A percentile compares a stretch with the other conserved stretches of the same genome.
These are phyloP conservation scores for Gypsophila paniculata DNA, from an alignment of 179 eudicot genomes.

Conservation along the genomic window DNA sequence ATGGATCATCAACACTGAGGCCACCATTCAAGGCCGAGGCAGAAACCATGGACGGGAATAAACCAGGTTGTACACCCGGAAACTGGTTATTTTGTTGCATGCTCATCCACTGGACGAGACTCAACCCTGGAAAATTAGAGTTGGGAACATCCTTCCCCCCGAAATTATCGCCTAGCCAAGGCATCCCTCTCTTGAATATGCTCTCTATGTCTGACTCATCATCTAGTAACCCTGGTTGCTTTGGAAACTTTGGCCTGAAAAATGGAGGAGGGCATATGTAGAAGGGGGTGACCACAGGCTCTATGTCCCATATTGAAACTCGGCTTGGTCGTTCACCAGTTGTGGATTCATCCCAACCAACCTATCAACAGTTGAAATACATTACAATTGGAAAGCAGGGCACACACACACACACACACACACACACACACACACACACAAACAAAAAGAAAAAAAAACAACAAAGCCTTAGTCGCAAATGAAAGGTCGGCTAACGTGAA, in stretches of 20 bases:
- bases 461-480: too few relatives aligned
- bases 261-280: conserved; percentile 98
- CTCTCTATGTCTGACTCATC: conserved; percentile 70
- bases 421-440: not conserved
- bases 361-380: conserved; percentile 44
- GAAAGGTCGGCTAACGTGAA: too few relatives aligned
- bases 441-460: too few relatives aligned
- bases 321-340: conserved; percentile 97
- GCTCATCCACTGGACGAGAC: conserved; percentile 96
- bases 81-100: conserved; percentile 82
- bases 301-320: conserved; percentile 94
- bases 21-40: conserved; percentile 40
- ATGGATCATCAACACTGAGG: conserved; percentile 60
- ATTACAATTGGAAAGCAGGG: not conserved
- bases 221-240: conserved; percentile 77
- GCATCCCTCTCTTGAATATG: conserved; percentile 68
- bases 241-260: conserved; percentile 84
- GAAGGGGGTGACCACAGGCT: conserved; percentile 94
- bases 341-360: conserved; percentile 99
- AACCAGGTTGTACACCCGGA: conserved; percentile 47
- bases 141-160: conserved; percentile 71
- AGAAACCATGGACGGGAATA: conserved; percentile 48
- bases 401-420: not conserved
- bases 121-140: conserved; percentile 86
- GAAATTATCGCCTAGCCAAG: conserved; percentile 76